These are phyloP conservation scores for Corinectria fuckeliana DNA, from an alignment of 2,329 filamentous ascomycete genomes.

Conservation along the genomic window DNA sequence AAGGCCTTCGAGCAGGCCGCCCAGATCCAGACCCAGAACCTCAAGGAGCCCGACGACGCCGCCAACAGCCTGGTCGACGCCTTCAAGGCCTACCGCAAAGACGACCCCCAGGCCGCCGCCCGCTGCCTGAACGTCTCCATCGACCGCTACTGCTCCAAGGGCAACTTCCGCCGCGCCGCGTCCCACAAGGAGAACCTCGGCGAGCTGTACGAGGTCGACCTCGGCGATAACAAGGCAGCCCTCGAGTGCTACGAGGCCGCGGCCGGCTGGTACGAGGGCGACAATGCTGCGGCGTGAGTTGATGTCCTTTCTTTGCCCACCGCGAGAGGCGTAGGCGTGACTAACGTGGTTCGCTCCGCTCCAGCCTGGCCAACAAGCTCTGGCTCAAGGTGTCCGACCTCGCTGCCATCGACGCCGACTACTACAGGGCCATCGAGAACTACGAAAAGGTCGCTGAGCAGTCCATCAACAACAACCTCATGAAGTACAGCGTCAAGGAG, in stretches of 20 bases:
- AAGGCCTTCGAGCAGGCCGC: conserved; percentile 87
- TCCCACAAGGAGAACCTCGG: conserved; percentile 89
- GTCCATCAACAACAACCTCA: conserved; percentile 86
- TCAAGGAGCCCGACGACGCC: conserved; percentile 92
- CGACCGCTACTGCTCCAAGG: conserved; percentile 84
- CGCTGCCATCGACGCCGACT: conserved; percentile 80
- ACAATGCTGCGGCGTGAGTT: conserved; percentile 81
- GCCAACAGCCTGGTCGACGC: conserved; percentile 89
- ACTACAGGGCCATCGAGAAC: conserved; percentile 79
- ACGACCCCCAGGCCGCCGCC: conserved; percentile 81
- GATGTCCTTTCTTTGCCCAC: no score
- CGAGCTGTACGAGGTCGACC: conserved; percentile 82
- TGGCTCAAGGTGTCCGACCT: conserved; percentile 93
- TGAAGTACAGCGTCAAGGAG: conserved; percentile 94
- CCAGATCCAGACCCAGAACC: conserved; percentile 76
- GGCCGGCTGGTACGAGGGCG: conserved; percentile 86
- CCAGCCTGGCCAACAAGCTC: conserved; percentile 87
- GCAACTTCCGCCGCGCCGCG: conserved; percentile 89
- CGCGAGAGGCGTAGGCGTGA: not conserved
- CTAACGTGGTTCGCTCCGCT: conserved; percentile 10
- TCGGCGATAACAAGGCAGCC: conserved; percentile 79
- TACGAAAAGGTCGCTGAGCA: conserved; percentile 84
- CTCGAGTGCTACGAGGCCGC: conserved; percentile 85
- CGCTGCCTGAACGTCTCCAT: conserved; percentile 82
- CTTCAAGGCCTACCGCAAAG: conserved; percentile 92